Evolutionary conservation across 768 basidiomycete species (phyloP).

Genomic region (Paxillus involutus): DNA sequence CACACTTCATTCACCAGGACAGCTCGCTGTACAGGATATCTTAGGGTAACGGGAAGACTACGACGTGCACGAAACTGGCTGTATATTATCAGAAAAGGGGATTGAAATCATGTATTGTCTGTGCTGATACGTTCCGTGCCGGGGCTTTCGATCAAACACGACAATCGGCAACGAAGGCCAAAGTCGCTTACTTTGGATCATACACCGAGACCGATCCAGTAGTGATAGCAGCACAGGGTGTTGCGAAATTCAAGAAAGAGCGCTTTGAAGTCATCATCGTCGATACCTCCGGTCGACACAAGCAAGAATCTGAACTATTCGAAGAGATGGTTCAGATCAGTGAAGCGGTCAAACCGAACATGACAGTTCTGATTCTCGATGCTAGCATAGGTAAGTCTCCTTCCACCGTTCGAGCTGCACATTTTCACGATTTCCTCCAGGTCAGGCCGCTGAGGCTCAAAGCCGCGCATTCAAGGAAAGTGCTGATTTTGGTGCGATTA

Average conservation of each 20-base stretch:
- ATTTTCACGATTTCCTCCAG: slow-evolving; percentile 34
- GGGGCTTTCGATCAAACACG: slow-evolving; percentile 99
- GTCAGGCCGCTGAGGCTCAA: slow-evolving; percentile 97
- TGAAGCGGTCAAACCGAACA: slow-evolving; percentile 89
- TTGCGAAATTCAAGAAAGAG: slow-evolving; percentile 96
- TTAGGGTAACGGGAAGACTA: slow-evolving; percentile 97
- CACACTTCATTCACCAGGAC: not conserved
- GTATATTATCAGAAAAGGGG: slow-evolving; percentile 97
- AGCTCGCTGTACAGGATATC: slow-evolving; percentile 2
- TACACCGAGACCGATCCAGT: slow-evolving; percentile 99
- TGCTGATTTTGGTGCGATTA: slow-evolving; percentile 96
- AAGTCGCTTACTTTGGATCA: slow-evolving; percentile 97
- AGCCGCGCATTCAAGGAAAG: slow-evolving; percentile 97
- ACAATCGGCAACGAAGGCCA: slow-evolving; percentile 98
- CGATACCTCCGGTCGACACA: slow-evolving; percentile 96
- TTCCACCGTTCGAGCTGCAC: not conserved
- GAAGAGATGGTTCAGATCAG: slow-evolving; percentile 98
- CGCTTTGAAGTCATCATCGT: slow-evolving; percentile 98
- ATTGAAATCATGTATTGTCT: slow-evolving; percentile 95
- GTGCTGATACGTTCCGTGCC: slow-evolving; percentile 98
- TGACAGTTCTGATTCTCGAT: slow-evolving; percentile 94
- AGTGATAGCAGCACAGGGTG: slow-evolving; percentile 90
- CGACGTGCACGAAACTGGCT: slow-evolving; percentile 97
- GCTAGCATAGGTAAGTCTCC: slow-evolving; percentile 83
- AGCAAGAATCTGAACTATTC: slow-evolving; percentile 95